A percentile compares a stretch with the other conserved stretches of the same genome.
Evolutionary conservation across 2,329 filamentous ascomycete species (phyloP).

Genomic region (Fusarium fujikuroi): DNA sequence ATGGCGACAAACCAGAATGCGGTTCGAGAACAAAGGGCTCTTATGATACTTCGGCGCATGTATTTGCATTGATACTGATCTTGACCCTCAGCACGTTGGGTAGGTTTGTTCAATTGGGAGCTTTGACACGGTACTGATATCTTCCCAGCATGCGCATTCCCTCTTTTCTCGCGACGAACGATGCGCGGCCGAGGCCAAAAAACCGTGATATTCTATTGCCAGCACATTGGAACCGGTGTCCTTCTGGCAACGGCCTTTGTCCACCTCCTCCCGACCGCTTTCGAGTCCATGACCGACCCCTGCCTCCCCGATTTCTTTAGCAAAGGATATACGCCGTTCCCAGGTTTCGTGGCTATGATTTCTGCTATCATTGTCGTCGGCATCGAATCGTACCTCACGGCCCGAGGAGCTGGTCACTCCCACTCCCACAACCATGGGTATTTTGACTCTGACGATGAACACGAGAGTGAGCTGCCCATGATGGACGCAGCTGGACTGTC

Average conservation of each 20-base stretch:
- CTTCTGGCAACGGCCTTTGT: constrained; percentile 89
- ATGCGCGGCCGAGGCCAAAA: constrained; percentile 67
- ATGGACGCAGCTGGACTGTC: constrained; percentile 49
- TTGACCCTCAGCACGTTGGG: constrained; percentile 68
- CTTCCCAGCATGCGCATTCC: constrained; percentile 69
- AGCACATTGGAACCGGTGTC: constrained; percentile 84
- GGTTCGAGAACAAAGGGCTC: constrained; percentile 62
- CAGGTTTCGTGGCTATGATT: constrained; percentile 84
- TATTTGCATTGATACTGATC: constrained; percentile 75
- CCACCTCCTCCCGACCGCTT: constrained; percentile 76
- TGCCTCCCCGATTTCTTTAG: constrained; percentile 84
- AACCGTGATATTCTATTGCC: constrained; percentile 71
- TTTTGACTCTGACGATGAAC: constrained; percentile 61
- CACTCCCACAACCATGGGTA: constrained; percentile 64
- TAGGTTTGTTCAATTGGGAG: constrained; percentile 47
- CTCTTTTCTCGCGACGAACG: constrained; percentile 70
- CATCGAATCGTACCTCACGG: constrained; percentile 90
- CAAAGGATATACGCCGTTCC: constrained; percentile 79
- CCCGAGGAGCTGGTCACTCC: constrained; percentile 70
- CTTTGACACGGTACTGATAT: constrained; percentile 3
- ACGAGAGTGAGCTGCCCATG: constrained; percentile 46
- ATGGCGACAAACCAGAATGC: constrained; percentile 59
- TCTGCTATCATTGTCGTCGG: constrained; percentile 84
- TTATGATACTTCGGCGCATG: constrained; percentile 75
- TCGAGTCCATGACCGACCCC: constrained; percentile 72